phyloP scores from a whole-genome alignment of 352 stramenopile genomes.

The Pythium plurisporium region DNA sequence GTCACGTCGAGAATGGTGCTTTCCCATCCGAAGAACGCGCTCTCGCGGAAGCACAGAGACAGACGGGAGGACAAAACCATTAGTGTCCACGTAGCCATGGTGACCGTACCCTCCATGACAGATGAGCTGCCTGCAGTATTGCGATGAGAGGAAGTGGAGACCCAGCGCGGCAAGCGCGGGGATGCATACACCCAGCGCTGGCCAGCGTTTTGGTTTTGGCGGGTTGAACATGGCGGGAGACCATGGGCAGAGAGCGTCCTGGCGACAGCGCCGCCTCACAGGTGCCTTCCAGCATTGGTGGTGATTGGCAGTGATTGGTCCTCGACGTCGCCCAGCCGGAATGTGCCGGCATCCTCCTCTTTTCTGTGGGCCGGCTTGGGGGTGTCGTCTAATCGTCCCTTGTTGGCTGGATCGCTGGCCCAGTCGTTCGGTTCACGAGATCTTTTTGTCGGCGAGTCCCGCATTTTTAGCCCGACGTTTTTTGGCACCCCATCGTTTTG shows the following conservation, averaged over 20 bases:
- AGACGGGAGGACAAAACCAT: background rate
- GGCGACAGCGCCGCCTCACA: too few relatives aligned
- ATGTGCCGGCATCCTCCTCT: background rate
- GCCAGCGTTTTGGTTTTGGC: background rate
- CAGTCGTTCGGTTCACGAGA: background rate
- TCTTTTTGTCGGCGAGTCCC: slow-evolving; percentile 1
- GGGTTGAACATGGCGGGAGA: background rate
- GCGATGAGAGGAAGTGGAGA: too few relatives aligned
- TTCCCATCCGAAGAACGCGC: too few relatives aligned
- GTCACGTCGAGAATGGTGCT: too few relatives aligned
- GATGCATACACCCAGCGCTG: too few relatives aligned
- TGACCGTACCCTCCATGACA: too few relatives aligned
- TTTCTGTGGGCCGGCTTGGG: background rate
- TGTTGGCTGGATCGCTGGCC: slow-evolving; percentile 3
- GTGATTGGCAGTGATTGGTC: slow-evolving; percentile 4
- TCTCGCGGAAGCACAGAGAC: background rate
- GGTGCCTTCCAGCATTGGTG: background rate
- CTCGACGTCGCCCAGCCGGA: slow-evolving; percentile 5
- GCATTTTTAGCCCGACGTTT: background rate
- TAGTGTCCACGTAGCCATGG: too few relatives aligned
- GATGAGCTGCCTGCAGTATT: too few relatives aligned
- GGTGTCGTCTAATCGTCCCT: slow-evolving; percentile 4
- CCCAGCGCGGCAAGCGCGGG: too few relatives aligned
- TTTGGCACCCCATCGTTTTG: background rate
- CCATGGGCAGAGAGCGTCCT: slow-evolving; percentile 2